These are phyloP conservation scores for Lactifluus echinatus DNA, from an alignment of 768 basidiomycete genomes.

Conservation along the genomic window DNA sequence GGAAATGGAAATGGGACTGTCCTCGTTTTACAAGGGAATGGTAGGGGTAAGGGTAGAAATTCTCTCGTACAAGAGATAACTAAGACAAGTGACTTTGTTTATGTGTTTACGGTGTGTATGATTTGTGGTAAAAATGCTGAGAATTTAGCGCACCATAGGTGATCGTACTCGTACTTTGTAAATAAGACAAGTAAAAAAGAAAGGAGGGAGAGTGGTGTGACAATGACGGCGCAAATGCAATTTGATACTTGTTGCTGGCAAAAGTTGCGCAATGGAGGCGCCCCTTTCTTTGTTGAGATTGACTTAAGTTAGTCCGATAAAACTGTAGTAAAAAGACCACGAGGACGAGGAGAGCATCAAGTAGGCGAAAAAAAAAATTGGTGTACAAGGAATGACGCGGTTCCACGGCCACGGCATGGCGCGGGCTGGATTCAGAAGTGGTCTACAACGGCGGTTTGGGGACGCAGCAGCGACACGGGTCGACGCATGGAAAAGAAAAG, in stretches of 20 bases:
- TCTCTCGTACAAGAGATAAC: too few species aligned
- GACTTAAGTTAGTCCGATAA: constrained; percentile 10
- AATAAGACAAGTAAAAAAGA: background rate
- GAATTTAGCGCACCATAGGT: constrained; percentile 1
- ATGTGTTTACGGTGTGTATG: too few species aligned
- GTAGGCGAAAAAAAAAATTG: background rate
- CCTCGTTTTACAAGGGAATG: too few species aligned
- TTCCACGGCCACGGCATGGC: constrained; percentile 1
- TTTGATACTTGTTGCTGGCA: background rate
- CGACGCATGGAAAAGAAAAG: background rate
- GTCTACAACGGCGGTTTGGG: background rate
- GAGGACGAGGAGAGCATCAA: background rate
- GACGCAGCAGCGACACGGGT: background rate
- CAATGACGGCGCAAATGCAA: background rate
- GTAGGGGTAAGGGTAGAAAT: too few species aligned
- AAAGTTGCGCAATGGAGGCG: background rate
- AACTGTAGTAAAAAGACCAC: background rate
- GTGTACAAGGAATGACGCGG: constrained; percentile 11
- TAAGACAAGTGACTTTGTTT: too few species aligned
- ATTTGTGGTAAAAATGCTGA: background rate
- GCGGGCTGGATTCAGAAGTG: background rate
- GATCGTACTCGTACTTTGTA: constrained; percentile 3
- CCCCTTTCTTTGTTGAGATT: background rate
- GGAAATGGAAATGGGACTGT: background rate
- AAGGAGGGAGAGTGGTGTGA: background rate